Conservation (phyloP, 805 yeast species). For the Candida verbasci region DNA sequence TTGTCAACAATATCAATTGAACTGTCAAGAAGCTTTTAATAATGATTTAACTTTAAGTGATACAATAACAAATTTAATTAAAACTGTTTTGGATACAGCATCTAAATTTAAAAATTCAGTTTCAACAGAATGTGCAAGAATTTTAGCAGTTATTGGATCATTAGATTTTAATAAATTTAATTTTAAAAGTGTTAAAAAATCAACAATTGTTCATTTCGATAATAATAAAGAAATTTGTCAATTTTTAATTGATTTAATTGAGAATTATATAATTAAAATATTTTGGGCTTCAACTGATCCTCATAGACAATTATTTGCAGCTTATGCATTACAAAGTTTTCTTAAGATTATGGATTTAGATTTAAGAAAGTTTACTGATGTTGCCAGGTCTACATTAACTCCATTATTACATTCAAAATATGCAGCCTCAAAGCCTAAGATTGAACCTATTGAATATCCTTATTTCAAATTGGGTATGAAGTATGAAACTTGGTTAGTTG, state of each 20-base stretch:
- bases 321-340: constrained; percentile 85
- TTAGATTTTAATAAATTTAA: constrained; percentile 60
- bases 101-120: constrained; percentile 52
- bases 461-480: constrained; percentile 52
- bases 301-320: constrained; percentile 72
- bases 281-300: constrained; percentile 92
- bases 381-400: constrained; percentile 65
- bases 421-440: constrained; percentile 50
- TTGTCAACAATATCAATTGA: constrained; percentile 46
- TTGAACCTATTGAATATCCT: constrained; percentile 55
- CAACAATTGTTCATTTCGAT: constrained; percentile 56
- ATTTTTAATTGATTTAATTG: constrained; percentile 63
- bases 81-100: constrained; percentile 53
- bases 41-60: constrained; percentile 25
- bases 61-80: constrained; percentile 42
- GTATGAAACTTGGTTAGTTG: constrained; percentile 69
- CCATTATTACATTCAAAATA: constrained; percentile 77
- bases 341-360: constrained; percentile 57
- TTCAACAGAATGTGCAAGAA: constrained; percentile 58
- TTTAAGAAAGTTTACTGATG: constrained; percentile 48
- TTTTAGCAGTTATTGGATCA: constrained; percentile 74
- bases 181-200: constrained; percentile 36
- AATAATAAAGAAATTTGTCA: constrained; percentile 57
- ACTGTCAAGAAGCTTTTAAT: constrained; percentile 43
- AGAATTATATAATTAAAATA: constrained; percentile 69